Evolutionary conservation across 73 alveolate species (phyloP).

Genomic region (Durusdinium trenchii): DNA sequence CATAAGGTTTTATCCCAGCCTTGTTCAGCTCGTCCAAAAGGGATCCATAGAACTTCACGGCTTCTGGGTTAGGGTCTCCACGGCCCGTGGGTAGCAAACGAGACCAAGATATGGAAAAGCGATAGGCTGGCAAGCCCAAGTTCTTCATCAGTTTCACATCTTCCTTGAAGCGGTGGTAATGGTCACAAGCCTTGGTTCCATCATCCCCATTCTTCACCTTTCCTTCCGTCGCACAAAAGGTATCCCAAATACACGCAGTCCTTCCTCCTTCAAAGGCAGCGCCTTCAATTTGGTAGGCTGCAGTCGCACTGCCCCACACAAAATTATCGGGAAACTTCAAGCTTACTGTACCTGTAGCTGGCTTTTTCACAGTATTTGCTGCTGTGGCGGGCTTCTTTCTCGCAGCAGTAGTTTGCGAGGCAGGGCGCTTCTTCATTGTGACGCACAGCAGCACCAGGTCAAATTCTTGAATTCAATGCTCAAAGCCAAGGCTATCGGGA

Average conservation of each 20-base stretch:
- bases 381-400: constrained; percentile 51
- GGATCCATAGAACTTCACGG: constrained; percentile 82
- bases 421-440: constrained; percentile 36
- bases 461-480: constrained; percentile 6
- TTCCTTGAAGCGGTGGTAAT: constrained; percentile 95
- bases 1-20: constrained; percentile 95
- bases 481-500: too few species aligned
- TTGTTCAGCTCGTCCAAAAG: constrained; percentile 94
- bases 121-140: constrained; percentile 95
- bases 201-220: constrained; percentile 94
- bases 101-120: constrained; percentile 96
- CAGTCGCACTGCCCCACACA: constrained; percentile 97
- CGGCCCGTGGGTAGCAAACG: constrained; percentile 96
- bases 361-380: not conserved
- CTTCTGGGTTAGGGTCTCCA: constrained; percentile 93
- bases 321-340: constrained; percentile 55
- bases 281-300: constrained; percentile 97
- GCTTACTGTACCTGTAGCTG: not conserved
- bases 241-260: constrained; percentile 89
- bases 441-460: not conserved
- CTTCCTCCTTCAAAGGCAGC: constrained; percentile 81
- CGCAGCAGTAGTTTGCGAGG: not conserved
- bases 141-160: constrained; percentile 93
- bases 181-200: constrained; percentile 92
- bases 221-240: constrained; percentile 95